These are phyloP conservation scores for Alternaria tenuissima DNA, from an alignment of 2,329 filamentous ascomycete species.

Conservation along the genomic window DNA sequence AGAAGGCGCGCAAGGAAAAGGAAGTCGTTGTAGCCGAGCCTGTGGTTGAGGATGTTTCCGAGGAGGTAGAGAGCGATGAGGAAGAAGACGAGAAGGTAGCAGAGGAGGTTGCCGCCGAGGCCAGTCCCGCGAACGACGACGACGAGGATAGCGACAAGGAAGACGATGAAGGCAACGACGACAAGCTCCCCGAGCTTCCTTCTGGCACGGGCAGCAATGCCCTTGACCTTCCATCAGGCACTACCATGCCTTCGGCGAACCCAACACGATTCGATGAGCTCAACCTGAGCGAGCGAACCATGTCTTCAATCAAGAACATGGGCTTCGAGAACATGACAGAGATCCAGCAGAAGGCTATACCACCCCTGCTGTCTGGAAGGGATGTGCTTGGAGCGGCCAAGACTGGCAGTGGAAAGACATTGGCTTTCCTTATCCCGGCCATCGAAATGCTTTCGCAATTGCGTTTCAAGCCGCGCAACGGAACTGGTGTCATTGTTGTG, in stretches of 20 bases:
- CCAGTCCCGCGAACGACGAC: slow-evolving; percentile 22
- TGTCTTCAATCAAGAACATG: slow-evolving; percentile 89
- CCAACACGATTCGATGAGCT: slow-evolving; percentile 80
- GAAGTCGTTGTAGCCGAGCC: slow-evolving; percentile 47
- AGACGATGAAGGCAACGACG: slow-evolving; percentile 36
- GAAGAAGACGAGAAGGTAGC: slow-evolving; percentile 45
- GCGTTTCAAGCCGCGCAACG: slow-evolving; percentile 93
- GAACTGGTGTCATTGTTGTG: slow-evolving; percentile 82
- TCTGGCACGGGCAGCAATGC: slow-evolving; percentile 30
- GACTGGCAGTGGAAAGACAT: slow-evolving; percentile 93
- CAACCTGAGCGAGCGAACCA: slow-evolving; percentile 85
- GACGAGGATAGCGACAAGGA: slow-evolving; percentile 39
- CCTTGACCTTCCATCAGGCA: slow-evolving; percentile 62
- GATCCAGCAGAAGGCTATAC: slow-evolving; percentile 88
- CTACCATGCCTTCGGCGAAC: slow-evolving; percentile 66
- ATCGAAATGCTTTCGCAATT: slow-evolving; percentile 91
- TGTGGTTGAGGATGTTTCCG: slow-evolving; percentile 24
- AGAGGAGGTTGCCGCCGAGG: slow-evolving; percentile 42
- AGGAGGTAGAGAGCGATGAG: slow-evolving; percentile 47
- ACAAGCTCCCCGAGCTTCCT: slow-evolving; percentile 11
- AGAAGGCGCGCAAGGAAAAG: slow-evolving; percentile 47
- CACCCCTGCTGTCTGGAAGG: slow-evolving; percentile 81
- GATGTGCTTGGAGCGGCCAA: slow-evolving; percentile 96
- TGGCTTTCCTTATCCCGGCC: slow-evolving; percentile 92
- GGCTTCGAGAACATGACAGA: slow-evolving; percentile 95